These are phyloP conservation scores for Tylopilus sp. DNA, from an alignment of 1,284 basidiomycete genomes.

Conservation along the genomic window DNA sequence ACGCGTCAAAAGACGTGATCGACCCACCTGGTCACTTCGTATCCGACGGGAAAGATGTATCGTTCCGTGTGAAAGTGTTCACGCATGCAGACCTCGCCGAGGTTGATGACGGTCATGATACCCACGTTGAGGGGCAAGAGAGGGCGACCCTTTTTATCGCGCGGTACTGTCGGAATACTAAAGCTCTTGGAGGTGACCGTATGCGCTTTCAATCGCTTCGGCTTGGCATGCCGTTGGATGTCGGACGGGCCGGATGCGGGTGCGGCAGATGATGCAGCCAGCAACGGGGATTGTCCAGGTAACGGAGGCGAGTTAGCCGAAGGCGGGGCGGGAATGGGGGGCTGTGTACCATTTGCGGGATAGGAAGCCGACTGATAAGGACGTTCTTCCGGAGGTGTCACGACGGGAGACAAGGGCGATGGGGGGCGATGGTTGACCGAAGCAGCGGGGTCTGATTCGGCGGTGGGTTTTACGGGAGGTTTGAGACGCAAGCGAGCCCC, in stretches of 20 bases:
- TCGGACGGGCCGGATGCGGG: conserved; percentile 38
- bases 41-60: conserved; percentile 82
- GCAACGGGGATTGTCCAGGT: conserved; percentile 22
- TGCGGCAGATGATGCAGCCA: conserved; percentile 18
- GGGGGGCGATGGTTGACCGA: conserved; percentile 20
- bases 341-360: conserved; percentile 22
- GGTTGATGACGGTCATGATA: conserved; percentile 71
- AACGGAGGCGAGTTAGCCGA: conserved; percentile 21
- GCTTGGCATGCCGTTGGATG: conserved; percentile 50
- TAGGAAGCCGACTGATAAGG: conserved; percentile 25
- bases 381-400: conserved; percentile 30
- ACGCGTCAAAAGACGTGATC: conserved; percentile 2
- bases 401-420: conserved; percentile 32
- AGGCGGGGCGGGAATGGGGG: conserved; percentile 9
- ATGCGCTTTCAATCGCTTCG: conserved; percentile 73
- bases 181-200: conserved; percentile 70
- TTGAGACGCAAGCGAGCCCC: conserved; percentile 43
- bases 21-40: conserved; percentile 69
- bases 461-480: conserved; percentile 30
- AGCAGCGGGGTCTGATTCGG: conserved; percentile 19
- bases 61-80: conserved; percentile 81
- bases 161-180: conserved; percentile 70
- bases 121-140: conserved; percentile 73
- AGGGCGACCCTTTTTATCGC: conserved; percentile 63
- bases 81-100: conserved; percentile 72